A percentile compares a stretch with the other conserved stretches of the same genome.
Evolutionary conservation across 2,329 filamentous ascomycete species (phyloP).

Genomic region (Venturiaceae sp.): DNA sequence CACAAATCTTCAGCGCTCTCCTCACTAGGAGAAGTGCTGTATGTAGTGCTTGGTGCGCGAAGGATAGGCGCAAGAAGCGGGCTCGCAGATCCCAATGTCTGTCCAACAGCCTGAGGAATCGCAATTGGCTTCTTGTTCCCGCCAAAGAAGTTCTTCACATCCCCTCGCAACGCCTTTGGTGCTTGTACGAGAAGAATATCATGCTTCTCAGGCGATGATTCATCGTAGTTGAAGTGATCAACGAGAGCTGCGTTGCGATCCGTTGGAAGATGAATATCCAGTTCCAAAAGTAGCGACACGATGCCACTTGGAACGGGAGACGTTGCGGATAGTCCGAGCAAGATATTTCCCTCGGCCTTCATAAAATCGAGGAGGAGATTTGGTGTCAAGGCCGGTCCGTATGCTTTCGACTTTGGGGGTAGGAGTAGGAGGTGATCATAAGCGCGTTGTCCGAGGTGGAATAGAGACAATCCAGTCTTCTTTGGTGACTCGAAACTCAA

Average conservation of each 20-base stretch:
- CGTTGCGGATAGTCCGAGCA: constrained; percentile 71
- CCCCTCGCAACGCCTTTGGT: constrained; percentile 54
- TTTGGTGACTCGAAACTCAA: constrained; percentile 78
- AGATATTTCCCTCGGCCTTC: constrained; percentile 83
- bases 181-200: constrained; percentile 75
- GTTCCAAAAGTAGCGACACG: constrained; percentile 70
- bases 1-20: constrained; percentile 70
- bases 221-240: constrained; percentile 94
- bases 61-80: constrained; percentile 74
- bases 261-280: constrained; percentile 78
- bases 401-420: constrained; percentile 83
- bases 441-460: constrained; percentile 74
- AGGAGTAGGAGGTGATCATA: constrained; percentile 90
- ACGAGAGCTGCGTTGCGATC: constrained; percentile 81
- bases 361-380: constrained; percentile 83
- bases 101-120: constrained; percentile 73
- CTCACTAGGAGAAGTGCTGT: constrained; percentile 91
- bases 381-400: constrained; percentile 80
- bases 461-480: constrained; percentile 65
- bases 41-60: constrained; percentile 73
- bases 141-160: constrained; percentile 66
- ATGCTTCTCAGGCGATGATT: constrained; percentile 70
- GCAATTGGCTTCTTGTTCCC: constrained; percentile 53
- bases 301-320: constrained; percentile 62
- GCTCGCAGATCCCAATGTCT: constrained; percentile 66